Conservation (phyloP, 2,329 filamentous ascomycete species). For the Hypoxylon sp. region DNA sequence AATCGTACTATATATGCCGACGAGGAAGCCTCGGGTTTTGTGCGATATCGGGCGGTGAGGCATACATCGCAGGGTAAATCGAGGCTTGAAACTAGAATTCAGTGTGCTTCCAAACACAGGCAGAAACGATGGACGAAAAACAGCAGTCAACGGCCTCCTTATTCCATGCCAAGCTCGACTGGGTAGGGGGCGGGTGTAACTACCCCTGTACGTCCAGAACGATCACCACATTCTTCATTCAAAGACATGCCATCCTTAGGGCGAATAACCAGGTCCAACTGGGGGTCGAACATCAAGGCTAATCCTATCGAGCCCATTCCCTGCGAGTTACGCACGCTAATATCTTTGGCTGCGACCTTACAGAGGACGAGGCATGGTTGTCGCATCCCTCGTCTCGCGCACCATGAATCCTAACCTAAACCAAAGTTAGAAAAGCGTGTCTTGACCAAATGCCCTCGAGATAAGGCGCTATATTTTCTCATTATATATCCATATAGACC, state of each 20-base stretch:
- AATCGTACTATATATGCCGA: neutral
- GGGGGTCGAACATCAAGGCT: neutral
- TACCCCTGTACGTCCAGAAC: slow-evolving; percentile 5
- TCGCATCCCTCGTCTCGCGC: neutral
- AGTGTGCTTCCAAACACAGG: neutral
- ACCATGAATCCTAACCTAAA: neutral
- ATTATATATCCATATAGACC: neutral
- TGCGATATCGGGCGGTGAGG: slow-evolving; percentile 5
- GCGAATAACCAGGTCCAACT: neutral
- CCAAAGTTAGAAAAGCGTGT: neutral
- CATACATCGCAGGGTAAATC: slow-evolving; percentile 11
- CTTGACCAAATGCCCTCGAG: neutral
- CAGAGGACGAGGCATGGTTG: neutral
- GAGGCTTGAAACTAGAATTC: neutral
- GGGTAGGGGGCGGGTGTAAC: neutral
- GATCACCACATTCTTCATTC: neutral
- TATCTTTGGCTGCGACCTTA: too few relatives aligned
- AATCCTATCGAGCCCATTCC: neutral
- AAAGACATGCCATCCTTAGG: neutral
- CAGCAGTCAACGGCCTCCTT: neutral
- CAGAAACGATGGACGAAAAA: neutral
- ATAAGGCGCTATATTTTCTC: neutral
- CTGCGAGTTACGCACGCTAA: too few relatives aligned
- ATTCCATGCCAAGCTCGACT: neutral
- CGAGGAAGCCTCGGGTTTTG: slow-evolving; percentile 6